phyloP scores from a whole-genome alignment of 2,329 filamentous ascomycete species.

The Didymella arachidicola region DNA sequence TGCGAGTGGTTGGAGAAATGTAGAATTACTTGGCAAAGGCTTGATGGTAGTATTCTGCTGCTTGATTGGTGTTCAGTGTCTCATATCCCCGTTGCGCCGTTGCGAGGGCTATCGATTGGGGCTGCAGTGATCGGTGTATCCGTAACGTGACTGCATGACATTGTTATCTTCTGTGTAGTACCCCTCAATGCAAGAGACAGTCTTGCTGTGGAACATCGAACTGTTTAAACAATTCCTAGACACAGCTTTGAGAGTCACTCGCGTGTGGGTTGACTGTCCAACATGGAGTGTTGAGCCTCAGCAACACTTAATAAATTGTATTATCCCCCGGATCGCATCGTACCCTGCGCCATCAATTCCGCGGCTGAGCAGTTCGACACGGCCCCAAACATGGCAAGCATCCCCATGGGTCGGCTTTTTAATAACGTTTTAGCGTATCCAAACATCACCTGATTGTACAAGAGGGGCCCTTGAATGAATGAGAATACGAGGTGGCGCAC shows the following conservation, averaged over 20 bases:
- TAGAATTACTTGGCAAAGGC: background rate
- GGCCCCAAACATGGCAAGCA: background rate
- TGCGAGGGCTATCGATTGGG: background rate
- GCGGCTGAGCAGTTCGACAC: background rate
- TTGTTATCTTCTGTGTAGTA: background rate
- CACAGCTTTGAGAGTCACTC: background rate
- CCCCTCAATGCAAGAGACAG: background rate
- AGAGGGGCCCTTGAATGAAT: too few relatives aligned
- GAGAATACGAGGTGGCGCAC: too few relatives aligned
- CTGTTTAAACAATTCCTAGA: background rate
- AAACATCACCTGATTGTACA: constrained; percentile 11
- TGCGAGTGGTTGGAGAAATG: background rate
- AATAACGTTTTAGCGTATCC: background rate
- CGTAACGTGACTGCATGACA: background rate
- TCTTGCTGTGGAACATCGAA: background rate
- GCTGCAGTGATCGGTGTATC: constrained; percentile 5
- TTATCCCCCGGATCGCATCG: background rate
- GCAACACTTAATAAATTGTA: background rate
- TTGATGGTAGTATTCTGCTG: background rate
- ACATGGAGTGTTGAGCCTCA: background rate
- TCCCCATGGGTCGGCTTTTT: background rate
- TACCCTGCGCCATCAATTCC: background rate
- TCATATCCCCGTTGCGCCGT: background rate
- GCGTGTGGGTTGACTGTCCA: background rate
- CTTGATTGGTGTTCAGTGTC: constrained; percentile 2